Base-by-base conservation (phyloP, 306 rosid species). In the Dryas drummondii region DNA sequence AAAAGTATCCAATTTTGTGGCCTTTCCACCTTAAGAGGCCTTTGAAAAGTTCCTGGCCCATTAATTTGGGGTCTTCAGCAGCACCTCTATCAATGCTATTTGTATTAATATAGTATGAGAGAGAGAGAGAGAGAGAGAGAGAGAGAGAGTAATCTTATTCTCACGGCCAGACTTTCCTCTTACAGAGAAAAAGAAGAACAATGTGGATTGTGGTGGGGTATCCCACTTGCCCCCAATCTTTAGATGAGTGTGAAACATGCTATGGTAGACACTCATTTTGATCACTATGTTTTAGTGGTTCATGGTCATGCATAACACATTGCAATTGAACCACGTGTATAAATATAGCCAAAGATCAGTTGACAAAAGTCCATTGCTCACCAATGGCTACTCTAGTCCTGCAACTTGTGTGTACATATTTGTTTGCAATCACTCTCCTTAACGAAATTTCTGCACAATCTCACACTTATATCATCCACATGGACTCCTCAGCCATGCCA, bases 401-500 rank as follows among this genome's bases (percentile, higher is more conserved):
- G 16, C 60, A n/a, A n/a, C 45, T 46, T 44, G 3, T 54, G 13
- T 68, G 47, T 41, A 40, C 64, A 49, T 22, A 71, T 54, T 17
- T 75, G 10, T 54, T 71, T 19, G 51, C 60, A 53, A 71, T 67
- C 60, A 63, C n/a, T 9, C 71, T n/a, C 32, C 12, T 58, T 5
- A 13, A 11, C 50, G 49, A 16, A 53, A 37, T 14, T 69, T 69
- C 51, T 7, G 64, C 74, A 70, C 12, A 47, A 26, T 64, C 79
- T 49, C 55, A 71, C 40, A 61, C 42, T 13, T 46, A 50, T 6
- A 69, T 75, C 16, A 45, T 71, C 49, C 72, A 78, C 76, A 78
- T 71, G 68, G 82, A 78, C 17, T 12, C 60, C 44, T 26, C 65
- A 13, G 82, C 77, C 72, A 78, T 71, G 48, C 77, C 82, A 5